These are phyloP conservation scores for Nigrospora oryzae DNA, from an alignment of 2,329 filamentous ascomycete species.

Conservation along the genomic window DNA sequence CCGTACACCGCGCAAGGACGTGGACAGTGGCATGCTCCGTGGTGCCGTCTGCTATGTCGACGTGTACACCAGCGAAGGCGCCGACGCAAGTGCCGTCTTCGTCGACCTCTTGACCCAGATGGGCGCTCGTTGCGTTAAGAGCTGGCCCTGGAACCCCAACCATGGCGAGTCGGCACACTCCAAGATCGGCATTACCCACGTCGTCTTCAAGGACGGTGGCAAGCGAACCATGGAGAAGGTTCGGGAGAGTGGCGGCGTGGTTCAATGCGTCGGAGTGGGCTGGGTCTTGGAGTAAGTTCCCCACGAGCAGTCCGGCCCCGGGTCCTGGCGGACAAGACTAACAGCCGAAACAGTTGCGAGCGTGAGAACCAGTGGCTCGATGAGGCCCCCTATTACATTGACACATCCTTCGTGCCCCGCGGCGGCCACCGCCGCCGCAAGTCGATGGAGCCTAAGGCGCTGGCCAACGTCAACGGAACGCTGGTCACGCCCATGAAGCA, in stretches of 20 bases:
- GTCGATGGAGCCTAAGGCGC: conserved; percentile 69
- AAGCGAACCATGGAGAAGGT: conserved; percentile 77
- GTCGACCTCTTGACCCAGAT: conserved; percentile 71
- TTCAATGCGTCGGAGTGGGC: conserved; percentile 78
- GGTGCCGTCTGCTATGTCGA: conserved; percentile 78
- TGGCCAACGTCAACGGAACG: conserved; percentile 61
- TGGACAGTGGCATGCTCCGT: conserved; percentile 47
- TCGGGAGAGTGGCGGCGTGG: conserved; percentile 59
- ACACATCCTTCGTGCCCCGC: conserved; percentile 58
- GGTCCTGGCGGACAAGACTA: conserved; percentile 10
- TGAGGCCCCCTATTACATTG: conserved; percentile 60
- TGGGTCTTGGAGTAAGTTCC: conserved; percentile 78
- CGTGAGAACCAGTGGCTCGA: conserved; percentile 70
- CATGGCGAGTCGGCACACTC: conserved; percentile 25
- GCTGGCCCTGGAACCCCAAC: conserved; percentile 63
- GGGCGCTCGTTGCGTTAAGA: conserved; percentile 71
- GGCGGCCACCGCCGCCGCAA: conserved; percentile 66
- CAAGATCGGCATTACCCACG: conserved; percentile 74
- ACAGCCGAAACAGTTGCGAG: conserved; percentile 51
- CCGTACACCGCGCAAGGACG: conserved; percentile 44
- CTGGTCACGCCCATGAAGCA: conserved; percentile 37
- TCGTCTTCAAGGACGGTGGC: conserved; percentile 83
- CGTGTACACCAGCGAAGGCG: conserved; percentile 73
- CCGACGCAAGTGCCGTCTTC: conserved; percentile 74
- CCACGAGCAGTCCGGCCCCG: neutral